Evolutionary conservation across 495 filamentous ascomycete species (phyloP).

Genomic region (Penicillium bialowiezense): DNA sequence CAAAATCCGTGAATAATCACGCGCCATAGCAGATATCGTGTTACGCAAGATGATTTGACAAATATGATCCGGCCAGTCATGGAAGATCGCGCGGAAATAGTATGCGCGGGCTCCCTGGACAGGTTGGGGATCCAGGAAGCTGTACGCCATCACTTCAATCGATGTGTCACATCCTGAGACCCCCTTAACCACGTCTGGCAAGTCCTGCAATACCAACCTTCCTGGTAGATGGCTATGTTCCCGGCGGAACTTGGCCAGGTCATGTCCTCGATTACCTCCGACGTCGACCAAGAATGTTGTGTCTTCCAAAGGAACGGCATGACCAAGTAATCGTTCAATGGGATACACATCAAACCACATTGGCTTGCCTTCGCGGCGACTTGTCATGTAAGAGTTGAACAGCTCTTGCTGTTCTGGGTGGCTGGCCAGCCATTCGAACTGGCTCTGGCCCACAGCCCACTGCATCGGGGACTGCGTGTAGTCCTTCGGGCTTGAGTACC

Average conservation of each 20-base stretch:
- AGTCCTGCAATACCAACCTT: conserved; percentile 30
- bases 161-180: conserved; percentile 7
- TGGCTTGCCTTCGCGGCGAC: conserved; percentile 30
- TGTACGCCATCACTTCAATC: conserved; percentile 34
- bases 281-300: conserved; percentile 41
- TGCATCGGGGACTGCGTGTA: conserved; percentile 37
- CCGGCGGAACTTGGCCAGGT: conserved; percentile 27
- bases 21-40: conserved; percentile 35
- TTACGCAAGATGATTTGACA: conserved; percentile 36
- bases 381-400: conserved; percentile 44
- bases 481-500: conserved; percentile 31
- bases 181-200: conserved; percentile 28
- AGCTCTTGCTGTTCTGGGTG: conserved; percentile 27
- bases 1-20: conserved; percentile 34
- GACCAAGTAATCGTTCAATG: conserved; percentile 20
- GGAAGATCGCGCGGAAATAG: conserved; percentile 45
- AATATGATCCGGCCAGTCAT: conserved; percentile 44
- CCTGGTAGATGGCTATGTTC: conserved; percentile 20
- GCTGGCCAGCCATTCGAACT: conserved; percentile 40
- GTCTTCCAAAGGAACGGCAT: conserved; percentile 19
- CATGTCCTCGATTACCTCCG: conserved; percentile 42
- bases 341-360: conserved; percentile 42
- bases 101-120: conserved; percentile 37
- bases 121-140: conserved; percentile 33
- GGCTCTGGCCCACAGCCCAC: conserved; percentile 39